Base-by-base conservation (phyloP, 495 filamentous ascomycete species). In the Margaritispora aquatica region DNA sequence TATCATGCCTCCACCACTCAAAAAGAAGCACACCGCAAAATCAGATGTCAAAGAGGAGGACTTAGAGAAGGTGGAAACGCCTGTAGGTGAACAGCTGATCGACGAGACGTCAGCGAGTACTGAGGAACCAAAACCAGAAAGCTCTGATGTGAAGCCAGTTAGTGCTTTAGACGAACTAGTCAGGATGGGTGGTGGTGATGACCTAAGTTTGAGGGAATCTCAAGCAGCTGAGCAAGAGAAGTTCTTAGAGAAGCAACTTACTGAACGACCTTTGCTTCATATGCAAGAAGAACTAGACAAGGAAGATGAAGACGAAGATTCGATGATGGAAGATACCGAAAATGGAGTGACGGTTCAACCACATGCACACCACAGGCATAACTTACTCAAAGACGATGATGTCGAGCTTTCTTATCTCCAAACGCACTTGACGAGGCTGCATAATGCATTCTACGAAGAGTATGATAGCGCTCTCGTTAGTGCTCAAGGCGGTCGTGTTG, bases 201-300 rank as follows among this genome's bases (percentile, higher is more conserved):
- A 94, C 67, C 81, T 82, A 51, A 77, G 77, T n/a, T 69, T 88
- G 22, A 76, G 92, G 11, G 79, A 88, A 61, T 79, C 85, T 55
- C 91, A 96, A 72, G 77, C 84, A 10, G 84, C 88, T 60, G 84
- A 93, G 64, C 92, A 97, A 63, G 85, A 89, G 61, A 88, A 92
- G 66, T 83, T 86, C 0, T 81, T 99, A 17, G 85, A 89, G 66
- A 89, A 92, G 50, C 94, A 99, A 71, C 82, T 96, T 7, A 87
- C 87, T 56, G 90, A 96, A 51, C 81, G 91, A 9, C 94, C 94
- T 5, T 74, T 99, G 24, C 77, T 96, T 17, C 85, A 92, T 61
- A 84, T 94, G 65, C 94, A 99, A 68, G 88, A 95, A 58, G 78
- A 89, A 65, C 77, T 96, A 31, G 94, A 98, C 63, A 84, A 85